phyloP scores from a whole-genome alignment of 106 monocot genomes.

The Apostasia shenzhenica region DNA sequence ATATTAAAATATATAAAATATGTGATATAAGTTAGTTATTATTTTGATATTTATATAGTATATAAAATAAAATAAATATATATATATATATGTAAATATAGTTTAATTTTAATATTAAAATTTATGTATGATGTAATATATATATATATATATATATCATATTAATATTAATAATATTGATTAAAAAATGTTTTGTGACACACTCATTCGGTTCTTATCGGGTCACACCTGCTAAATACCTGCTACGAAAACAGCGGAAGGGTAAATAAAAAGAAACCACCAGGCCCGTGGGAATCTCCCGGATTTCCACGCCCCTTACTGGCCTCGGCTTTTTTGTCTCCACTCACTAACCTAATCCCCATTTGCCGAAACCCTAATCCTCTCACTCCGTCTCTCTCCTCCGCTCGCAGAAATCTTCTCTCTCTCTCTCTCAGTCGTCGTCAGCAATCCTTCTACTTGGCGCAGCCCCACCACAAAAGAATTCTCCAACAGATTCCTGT shows the following conservation, averaged over 20 bases:
- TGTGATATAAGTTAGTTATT: no score
- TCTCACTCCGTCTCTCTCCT: background rate
- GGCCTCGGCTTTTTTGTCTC: constrained; percentile 9
- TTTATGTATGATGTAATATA: no score
- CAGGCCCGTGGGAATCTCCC: background rate
- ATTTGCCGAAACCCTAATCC: constrained; percentile 1
- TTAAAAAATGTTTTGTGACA: no score
- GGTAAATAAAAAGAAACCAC: background rate
- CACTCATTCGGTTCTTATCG: no score
- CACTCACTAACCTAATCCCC: constrained; percentile 12
- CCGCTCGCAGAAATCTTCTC: background rate
- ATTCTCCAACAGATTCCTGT: constrained; percentile 15
- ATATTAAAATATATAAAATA: no score
- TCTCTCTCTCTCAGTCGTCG: background rate
- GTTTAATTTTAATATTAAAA: no score
- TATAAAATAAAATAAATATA: no score
- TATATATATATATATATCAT: no score
- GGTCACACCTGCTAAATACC: no score
- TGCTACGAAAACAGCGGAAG: background rate
- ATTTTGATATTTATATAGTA: no score
- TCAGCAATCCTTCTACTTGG: background rate
- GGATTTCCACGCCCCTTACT: background rate
- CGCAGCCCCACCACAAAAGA: constrained; percentile 10
- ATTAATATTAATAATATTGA: no score
- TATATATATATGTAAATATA: no score